Evolutionary conservation across 495 filamentous ascomycete genomes (phyloP).

Genomic region (Podospora bellae-mahoneyi): DNA sequence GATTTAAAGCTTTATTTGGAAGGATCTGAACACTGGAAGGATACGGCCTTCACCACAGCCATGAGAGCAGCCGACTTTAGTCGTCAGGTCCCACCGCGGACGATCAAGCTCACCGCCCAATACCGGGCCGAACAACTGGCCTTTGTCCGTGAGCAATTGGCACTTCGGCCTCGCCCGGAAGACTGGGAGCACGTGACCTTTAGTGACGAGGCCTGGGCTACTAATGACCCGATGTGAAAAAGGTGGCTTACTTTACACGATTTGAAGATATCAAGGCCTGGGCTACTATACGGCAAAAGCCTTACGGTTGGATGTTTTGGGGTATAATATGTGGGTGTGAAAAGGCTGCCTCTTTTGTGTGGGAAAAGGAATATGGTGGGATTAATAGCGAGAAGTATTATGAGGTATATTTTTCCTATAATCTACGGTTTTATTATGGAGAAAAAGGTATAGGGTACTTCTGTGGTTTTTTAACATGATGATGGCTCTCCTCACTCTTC

Average conservation of each 20-base stretch:
- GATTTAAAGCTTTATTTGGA: neutral
- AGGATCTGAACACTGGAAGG: neutral
- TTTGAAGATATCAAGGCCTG: neutral
- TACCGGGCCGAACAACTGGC: neutral
- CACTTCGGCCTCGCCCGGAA: neutral
- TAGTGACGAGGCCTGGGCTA: neutral
- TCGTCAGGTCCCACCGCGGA: neutral
- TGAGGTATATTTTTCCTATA: neutral
- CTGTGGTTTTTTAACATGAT: neutral
- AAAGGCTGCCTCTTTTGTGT: neutral
- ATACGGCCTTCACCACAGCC: neutral
- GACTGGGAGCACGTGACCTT: neutral
- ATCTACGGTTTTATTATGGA: neutral
- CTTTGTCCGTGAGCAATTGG: slow-evolving; percentile 1
- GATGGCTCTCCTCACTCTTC: neutral
- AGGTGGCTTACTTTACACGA: neutral
- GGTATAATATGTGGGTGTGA: neutral
- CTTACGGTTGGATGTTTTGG: neutral
- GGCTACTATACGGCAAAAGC: neutral
- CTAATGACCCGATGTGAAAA: neutral
- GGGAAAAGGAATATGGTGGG: neutral
- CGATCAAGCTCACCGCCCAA: neutral
- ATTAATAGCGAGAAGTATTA: neutral
- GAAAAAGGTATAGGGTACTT: neutral
- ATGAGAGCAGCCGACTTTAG: neutral